phyloP scores from a whole-genome alignment of 768 basidiomycete genomes.

The Lentinula raphanica region DNA sequence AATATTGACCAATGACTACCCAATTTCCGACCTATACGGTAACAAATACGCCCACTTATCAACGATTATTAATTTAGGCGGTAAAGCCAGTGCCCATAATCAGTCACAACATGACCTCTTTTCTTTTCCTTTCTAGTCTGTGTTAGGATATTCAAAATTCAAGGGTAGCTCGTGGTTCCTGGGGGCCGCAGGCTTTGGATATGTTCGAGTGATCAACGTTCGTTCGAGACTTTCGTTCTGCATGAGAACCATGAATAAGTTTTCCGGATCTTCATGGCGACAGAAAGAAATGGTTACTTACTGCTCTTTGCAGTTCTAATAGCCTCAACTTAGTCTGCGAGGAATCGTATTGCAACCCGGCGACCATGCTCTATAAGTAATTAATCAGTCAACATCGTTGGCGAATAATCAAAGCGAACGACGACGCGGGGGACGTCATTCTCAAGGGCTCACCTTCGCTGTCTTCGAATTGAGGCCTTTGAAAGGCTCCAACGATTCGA shows the following conservation, averaged over 20 bases:
- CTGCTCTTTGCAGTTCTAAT: conserved; percentile 65
- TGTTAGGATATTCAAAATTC: background rate
- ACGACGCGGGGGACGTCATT: background rate
- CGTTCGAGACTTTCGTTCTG: conserved; percentile 28
- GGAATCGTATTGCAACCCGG: conserved; percentile 63
- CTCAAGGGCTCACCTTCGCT: conserved; percentile 47
- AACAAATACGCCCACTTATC: background rate
- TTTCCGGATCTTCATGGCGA: background rate
- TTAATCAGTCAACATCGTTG: background rate
- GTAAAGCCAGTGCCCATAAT: background rate
- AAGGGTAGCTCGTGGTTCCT: background rate
- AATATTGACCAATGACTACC: background rate
- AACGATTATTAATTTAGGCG: background rate
- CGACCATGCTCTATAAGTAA: conserved; percentile 58
- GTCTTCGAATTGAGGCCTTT: conserved; percentile 73
- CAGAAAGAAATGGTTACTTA: conserved; percentile 25
- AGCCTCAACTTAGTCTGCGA: conserved; percentile 55
- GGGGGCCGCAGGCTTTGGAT: background rate
- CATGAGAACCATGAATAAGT: background rate
- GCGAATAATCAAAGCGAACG: background rate
- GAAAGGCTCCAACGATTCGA: conserved; percentile 54
- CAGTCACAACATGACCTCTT: background rate
- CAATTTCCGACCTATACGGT: background rate
- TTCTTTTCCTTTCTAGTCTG: background rate
- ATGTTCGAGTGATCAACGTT: background rate